A percentile compares a stretch with the other conserved stretches of the same genome.
These are phyloP conservation scores for Leucosporidium scottii DNA, from an alignment of 768 basidiomycete species.

Conservation along the genomic window DNA sequence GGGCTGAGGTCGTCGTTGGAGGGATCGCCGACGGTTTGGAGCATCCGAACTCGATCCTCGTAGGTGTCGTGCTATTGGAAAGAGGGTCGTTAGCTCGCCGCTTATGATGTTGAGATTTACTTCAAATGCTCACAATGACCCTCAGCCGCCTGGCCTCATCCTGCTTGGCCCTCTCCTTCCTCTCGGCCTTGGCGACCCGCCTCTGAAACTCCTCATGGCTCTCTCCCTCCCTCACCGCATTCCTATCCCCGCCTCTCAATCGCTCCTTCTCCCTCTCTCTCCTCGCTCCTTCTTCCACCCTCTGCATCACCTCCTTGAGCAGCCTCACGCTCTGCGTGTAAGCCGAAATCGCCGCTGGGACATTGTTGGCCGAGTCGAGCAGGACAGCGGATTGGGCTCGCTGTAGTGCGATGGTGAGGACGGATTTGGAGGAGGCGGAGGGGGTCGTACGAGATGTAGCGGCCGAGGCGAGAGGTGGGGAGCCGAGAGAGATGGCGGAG, in stretches of 20 bases:
- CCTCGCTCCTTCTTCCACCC: slow-evolving; percentile 47
- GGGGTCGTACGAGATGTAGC: background rate
- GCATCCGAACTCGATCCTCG: slow-evolving; percentile 86
- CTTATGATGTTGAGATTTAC: background rate
- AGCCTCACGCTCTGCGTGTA: slow-evolving; percentile 80
- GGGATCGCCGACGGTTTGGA: slow-evolving; percentile 43
- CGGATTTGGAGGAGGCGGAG: slow-evolving; percentile 62
- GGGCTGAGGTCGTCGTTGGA: background rate
- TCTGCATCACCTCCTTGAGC: slow-evolving; percentile 84
- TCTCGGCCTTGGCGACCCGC: slow-evolving; percentile 47
- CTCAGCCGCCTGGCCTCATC: slow-evolving; percentile 80
- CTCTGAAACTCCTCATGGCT: slow-evolving; percentile 19
- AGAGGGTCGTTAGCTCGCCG: background rate
- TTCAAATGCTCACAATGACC: slow-evolving; percentile 63
- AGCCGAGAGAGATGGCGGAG: background rate
- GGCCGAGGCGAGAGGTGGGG: background rate
- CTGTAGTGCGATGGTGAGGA: slow-evolving; percentile 76
- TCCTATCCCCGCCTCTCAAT: background rate
- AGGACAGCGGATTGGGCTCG: slow-evolving; percentile 83
- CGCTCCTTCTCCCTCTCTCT: slow-evolving; percentile 8
- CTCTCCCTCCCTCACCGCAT: slow-evolving; percentile 10
- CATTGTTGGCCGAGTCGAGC: slow-evolving; percentile 78
- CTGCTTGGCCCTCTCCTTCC: slow-evolving; percentile 76
- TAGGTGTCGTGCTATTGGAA: slow-evolving; percentile 77
- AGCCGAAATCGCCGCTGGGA: slow-evolving; percentile 81